Base-by-base conservation (phyloP, 2,329 filamentous ascomycete species). In the Seiridium cupressi region DNA sequence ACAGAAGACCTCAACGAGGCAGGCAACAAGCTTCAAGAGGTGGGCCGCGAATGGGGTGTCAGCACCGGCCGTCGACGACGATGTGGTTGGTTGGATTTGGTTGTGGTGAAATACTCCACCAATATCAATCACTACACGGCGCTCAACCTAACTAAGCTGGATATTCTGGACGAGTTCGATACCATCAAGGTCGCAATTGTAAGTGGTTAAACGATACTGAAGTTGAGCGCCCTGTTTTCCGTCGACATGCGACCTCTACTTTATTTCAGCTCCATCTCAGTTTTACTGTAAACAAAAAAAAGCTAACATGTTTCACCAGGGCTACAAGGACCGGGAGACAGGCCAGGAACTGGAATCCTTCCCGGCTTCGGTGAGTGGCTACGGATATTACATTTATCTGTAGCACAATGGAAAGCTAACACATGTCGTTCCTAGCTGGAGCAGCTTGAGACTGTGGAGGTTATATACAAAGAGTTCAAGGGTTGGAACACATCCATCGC, bases 101-200 rank as follows among this genome's bases (percentile, higher is more conserved):
- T 90, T 40, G 83, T 90, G 5, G 74, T 90, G 63, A 88, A 89
- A 72, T 90, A 89, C 77, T 87, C 73, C 8, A 74, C 80, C 62
- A 76, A 81, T 51, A 79, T 89, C 72, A 91, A 91, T 76, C 81
- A 88, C 76, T 91, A 91, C 75, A 86, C 86, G 0, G 74, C 79
- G 49, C 71, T 87, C 57, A 86, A 87, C 68, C 70, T 87, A 46
- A 87, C 83, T 11, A 87, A 85, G 67, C 61, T 64, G 38, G 18
- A 38, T 44, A n/a, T 36, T 44, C 81, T 93, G 13, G 90, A 93
- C 71, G 84, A 84, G 38, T 92, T 96, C 72, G 80, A 84, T 8
- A 88, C 86, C 69, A 84, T 96, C 75, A 90, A 93, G 60, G 81
- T 91, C 55, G 90, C 89, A 18, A 84, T 89, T 11, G 87, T 96